Conservation (phyloP, 169 alveolate species). For the Cryptosporidium sp. region DNA sequence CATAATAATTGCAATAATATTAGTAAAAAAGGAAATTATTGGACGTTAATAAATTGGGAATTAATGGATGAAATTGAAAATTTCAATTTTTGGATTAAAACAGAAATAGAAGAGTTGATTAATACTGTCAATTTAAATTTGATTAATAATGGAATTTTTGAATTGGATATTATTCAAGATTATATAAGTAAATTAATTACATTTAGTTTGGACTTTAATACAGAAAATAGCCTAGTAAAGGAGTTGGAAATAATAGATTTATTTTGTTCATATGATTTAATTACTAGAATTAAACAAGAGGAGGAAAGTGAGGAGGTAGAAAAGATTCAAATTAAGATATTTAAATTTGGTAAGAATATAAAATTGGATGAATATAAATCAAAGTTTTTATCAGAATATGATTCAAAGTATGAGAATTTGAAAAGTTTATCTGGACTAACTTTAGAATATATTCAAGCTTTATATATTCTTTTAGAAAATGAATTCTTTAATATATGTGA, state of each 20-base stretch:
- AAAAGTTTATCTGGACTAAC: not conserved
- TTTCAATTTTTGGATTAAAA: not conserved
- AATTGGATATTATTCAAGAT: not conserved
- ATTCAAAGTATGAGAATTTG: not conserved
- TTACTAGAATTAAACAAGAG: not conserved
- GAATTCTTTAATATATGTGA: slow-evolving; percentile 62
- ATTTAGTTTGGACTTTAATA: not conserved
- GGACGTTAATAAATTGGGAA: not conserved
- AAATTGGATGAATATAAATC: not conserved
- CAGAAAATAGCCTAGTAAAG: not conserved
- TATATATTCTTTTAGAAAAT: slow-evolving; percentile 49
- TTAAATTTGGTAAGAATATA: not conserved
- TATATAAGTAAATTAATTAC: not conserved
- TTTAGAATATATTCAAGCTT: slow-evolving; percentile 11
- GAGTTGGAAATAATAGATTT: not conserved
- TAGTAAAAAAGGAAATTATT: not conserved
- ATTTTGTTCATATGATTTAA: not conserved
- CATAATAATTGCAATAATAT: not conserved
- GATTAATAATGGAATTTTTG: not conserved
- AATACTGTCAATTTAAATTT: not conserved
- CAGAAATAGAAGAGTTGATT: not conserved
- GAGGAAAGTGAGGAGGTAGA: not conserved
- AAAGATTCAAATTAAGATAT: not conserved
- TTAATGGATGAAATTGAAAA: not conserved
- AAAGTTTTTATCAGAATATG: not conserved